These are phyloP conservation scores for Paramecium primaurelia DNA, from an alignment of 73 alveolate species.

Conservation along the genomic window DNA sequence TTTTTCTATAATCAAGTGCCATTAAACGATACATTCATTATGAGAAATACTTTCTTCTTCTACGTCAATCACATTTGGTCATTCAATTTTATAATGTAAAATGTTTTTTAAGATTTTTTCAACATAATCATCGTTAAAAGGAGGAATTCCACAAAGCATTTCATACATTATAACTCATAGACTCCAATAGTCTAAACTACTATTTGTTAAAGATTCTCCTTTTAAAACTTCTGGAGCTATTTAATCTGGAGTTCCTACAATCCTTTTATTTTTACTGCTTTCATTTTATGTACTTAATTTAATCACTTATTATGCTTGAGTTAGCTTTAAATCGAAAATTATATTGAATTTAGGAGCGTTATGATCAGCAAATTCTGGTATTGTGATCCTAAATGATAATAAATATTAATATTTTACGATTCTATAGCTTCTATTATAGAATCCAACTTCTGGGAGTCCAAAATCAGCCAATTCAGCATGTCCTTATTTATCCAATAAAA, in stretches of 20 bases:
- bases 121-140: constrained; percentile 68
- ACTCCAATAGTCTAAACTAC: constrained; percentile 58
- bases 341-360: background rate
- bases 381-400: background rate
- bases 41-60: constrained; percentile 81
- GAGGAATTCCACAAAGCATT: constrained; percentile 72
- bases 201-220: constrained; percentile 51
- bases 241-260: constrained; percentile 70
- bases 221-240: constrained; percentile 72
- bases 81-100: constrained; percentile 60
- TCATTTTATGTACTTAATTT: constrained; percentile 30
- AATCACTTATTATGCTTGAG: constrained; percentile 2
- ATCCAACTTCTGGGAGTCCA: constrained; percentile 67
- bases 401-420: background rate
- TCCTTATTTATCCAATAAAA: constrained; percentile 73
- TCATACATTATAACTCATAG: constrained; percentile 77
- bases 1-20: constrained; percentile 68
- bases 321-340: constrained; percentile 26
- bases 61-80: constrained; percentile 54
- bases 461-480: constrained; percentile 80
- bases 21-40: constrained; percentile 76
- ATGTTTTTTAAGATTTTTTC: constrained; percentile 69
- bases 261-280: constrained; percentile 42
- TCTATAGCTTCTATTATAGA: constrained; percentile 61
- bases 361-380: constrained; percentile 34